A percentile compares a stretch with the other conserved stretches of the same genome.
These are phyloP conservation scores for Phaeosphaeria sp. DNA, from an alignment of 2,329 filamentous ascomycete genomes.

Conservation along the genomic window DNA sequence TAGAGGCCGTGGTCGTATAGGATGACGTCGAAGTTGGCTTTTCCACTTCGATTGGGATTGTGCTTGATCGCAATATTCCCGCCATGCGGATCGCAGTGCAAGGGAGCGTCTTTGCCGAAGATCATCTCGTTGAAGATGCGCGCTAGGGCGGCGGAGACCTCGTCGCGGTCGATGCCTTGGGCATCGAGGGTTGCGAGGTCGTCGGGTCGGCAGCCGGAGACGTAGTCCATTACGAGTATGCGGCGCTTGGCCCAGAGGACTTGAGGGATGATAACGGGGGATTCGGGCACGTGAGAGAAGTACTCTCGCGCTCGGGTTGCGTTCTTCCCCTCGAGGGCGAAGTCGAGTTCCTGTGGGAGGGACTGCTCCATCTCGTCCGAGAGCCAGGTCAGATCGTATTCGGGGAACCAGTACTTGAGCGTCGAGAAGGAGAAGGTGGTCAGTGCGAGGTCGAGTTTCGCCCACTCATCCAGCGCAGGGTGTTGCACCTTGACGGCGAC, in stretches of 20 bases:
- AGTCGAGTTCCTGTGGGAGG: conserved; percentile 90
- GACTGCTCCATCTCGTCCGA: conserved; percentile 92
- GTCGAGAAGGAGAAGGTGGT: conserved; percentile 90
- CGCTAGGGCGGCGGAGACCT: conserved; percentile 89
- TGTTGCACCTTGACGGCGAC: conserved; percentile 98
- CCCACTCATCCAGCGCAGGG: conserved; percentile 87
- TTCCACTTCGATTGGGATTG: conserved; percentile 66
- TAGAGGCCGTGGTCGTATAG: conserved; percentile 98
- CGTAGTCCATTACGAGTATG: conserved; percentile 94
- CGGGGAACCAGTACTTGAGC: conserved; percentile 91
- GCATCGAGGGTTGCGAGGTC: conserved; percentile 86
- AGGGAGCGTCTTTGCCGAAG: conserved; percentile 83
- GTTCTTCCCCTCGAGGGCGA: conserved; percentile 83
- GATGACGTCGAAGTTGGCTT: conserved; percentile 88
- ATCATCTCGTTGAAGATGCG: conserved; percentile 99
- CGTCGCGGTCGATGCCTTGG: conserved; percentile 89
- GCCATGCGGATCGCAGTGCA: conserved; percentile 97
- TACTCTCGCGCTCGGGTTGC: conserved; percentile 80
- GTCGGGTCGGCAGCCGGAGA: conserved; percentile 85
- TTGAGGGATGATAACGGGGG: conserved; percentile 87
- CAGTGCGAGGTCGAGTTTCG: conserved; percentile 82
- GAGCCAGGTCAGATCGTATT: conserved; percentile 97
- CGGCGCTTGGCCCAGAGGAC: conserved; percentile 89
- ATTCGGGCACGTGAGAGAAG: conserved; percentile 74
- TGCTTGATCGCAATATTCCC: conserved; percentile 93